Evolutionary conservation across 208 protist species (phyloP), one percentile per base, ranked within the genome.

Genomic region (Leishmania tropica): DNA sequence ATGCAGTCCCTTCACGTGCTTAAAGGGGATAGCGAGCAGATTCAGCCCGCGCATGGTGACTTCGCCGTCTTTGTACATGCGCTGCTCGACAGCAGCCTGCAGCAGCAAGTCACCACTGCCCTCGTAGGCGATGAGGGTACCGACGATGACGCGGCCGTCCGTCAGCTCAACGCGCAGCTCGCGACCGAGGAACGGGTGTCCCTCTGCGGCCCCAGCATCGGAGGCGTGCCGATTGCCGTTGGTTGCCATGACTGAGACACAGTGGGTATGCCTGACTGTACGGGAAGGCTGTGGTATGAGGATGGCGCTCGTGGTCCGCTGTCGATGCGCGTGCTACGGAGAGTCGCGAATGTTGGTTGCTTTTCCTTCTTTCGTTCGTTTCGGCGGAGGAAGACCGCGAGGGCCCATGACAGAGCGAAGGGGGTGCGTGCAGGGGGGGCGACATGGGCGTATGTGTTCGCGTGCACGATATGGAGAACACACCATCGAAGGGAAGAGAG

Each of bases 151-250:
- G 64, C 94, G 92, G 31, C 90, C 86, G 80, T 97, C 94, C 6
- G 67, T 88, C 75, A 97, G 85, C 86, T 95, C 92, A 65, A 97
- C 89, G 64, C 94, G 94, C 24, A 97, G 75, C 85, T 97, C 94
- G 17, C 85, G 87, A 56, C 89, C 89, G 40, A 96, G 85, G 78
- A 95, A 97, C 5, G 90, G 89, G 67, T 88, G 82, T 45, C 71
- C 75, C 13, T 76, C 79, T 24, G 31, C 40, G n/a, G 48, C 70
- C 13, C 3, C 37, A 10, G 47, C 21, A 37, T 62, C 65, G 31
- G 42, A 74, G 37, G 84, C 77, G 58, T 84, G 53, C 54, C 51
- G 11, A 7, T 71, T 40, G 15, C n/a, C 75, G 54, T 67, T 80
- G n/a, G 37, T 40, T 37, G 56, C 56, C 53, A 65, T 78, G 73